A percentile compares a stretch with the other conserved stretches of the same genome.
phyloP scores from a whole-genome alignment of 352 stramenopile genomes.

The Phytophthora meadii region DNA sequence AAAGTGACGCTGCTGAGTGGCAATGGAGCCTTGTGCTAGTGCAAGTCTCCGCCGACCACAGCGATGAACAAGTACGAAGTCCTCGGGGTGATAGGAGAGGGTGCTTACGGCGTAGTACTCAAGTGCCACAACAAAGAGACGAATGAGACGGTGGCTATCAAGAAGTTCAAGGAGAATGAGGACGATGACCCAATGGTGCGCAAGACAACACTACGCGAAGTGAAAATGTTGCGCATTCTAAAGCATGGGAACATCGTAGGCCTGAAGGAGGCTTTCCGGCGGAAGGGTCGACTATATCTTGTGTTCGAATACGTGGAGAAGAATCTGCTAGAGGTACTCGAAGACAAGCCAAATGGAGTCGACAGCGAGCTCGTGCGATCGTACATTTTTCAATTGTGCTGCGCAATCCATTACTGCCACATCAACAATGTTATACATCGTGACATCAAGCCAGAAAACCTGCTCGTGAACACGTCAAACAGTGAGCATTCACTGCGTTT shows the following conservation, averaged over 20 bases:
- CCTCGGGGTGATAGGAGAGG: conserved; percentile 93
- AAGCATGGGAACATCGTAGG: conserved; percentile 98
- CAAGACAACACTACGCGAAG: conserved; percentile 95
- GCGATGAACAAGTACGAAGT: conserved; percentile 96
- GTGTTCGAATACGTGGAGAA: conserved; percentile 99
- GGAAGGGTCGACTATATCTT: conserved; percentile 95
- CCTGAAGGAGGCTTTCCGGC: conserved; percentile 98
- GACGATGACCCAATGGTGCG: conserved; percentile 92
- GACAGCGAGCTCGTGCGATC: conserved; percentile 95
- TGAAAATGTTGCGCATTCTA: conserved; percentile 98
- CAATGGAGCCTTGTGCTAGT: conserved; percentile 31
- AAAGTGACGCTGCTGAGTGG: conserved; percentile 25
- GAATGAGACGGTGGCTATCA: conserved; percentile 98
- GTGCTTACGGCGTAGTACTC: conserved; percentile 94
- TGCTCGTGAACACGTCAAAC: conserved; percentile 96
- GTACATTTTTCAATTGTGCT: conserved; percentile 98
- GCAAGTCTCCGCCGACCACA: conserved; percentile 12
- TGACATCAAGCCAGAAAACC: conserved; percentile 99
- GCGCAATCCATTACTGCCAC: conserved; percentile 98
- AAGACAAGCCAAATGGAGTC: conserved; percentile 90
- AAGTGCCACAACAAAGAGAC: conserved; percentile 96
- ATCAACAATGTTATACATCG: conserved; percentile 96
- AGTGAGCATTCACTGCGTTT: conserved; percentile 97
- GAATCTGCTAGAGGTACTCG: conserved; percentile 95
- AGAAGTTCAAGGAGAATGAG: conserved; percentile 98